Conservation (phyloP, 805 yeast genomes). For the Yarrowia yakushimensis region DNA sequence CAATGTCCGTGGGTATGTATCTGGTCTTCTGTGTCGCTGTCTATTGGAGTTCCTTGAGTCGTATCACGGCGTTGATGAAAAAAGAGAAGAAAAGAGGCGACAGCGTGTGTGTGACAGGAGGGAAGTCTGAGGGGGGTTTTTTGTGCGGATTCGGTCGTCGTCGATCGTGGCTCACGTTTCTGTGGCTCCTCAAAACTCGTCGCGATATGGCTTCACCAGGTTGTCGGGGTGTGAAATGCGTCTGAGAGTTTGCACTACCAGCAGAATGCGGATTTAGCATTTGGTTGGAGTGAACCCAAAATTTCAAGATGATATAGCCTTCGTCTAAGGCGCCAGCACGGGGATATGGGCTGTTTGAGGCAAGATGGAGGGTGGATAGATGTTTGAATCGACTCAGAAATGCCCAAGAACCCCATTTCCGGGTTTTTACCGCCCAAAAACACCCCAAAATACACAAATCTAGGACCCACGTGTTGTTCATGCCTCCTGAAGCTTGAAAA, state of each 20-base stretch:
- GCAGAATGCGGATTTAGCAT: slow-evolving; percentile 4
- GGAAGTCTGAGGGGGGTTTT: too few relatives aligned
- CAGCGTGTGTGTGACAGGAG: too few relatives aligned
- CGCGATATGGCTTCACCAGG: not conserved
- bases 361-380: not conserved
- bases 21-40: not conserved
- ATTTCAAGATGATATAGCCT: not conserved
- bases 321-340: not conserved
- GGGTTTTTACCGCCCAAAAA: not conserved
- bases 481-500: not conserved
- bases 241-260: not conserved
- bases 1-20: not conserved
- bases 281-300: slow-evolving; percentile 4
- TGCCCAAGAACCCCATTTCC: not conserved
- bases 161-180: not conserved
- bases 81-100: too few relatives aligned
- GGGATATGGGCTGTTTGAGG: not conserved
- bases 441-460: not conserved
- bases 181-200: not conserved
- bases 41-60: not conserved
- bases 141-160: not conserved
- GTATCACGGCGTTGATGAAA: too few relatives aligned
- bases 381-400: not conserved
- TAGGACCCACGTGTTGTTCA: not conserved
- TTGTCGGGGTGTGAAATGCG: not conserved